These are phyloP conservation scores for Boletellus emodensis DNA, from an alignment of 768 basidiomycete species.

Conservation along the genomic window DNA sequence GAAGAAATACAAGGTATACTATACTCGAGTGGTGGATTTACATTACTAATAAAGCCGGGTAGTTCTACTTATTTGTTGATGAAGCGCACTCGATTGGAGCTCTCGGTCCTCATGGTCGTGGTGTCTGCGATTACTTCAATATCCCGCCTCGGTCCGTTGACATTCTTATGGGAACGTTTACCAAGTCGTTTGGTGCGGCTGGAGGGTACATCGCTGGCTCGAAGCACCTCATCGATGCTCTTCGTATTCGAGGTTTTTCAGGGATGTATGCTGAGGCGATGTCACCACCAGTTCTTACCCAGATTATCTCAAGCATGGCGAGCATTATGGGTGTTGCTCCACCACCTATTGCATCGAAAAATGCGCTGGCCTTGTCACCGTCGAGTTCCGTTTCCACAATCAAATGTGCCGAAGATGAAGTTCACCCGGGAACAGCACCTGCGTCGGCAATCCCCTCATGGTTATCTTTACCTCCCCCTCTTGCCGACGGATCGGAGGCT, in stretches of 20 bases:
- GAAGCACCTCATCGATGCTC: conserved; percentile 73
- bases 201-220: conserved; percentile 93
- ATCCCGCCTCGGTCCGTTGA: conserved; percentile 79
- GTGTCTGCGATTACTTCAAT: conserved; percentile 91
- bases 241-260: conserved; percentile 79
- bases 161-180: conserved; percentile 98
- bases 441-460: conserved; percentile 65
- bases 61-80: conserved; percentile 96
- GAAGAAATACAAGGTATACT: conserved; percentile 83
- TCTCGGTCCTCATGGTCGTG: conserved; percentile 90
- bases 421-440: conserved; percentile 69
- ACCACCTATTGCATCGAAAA: conserved; percentile 30
- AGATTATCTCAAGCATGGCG: conserved; percentile 88
- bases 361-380: conserved; percentile 25
- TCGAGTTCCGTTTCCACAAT: conserved; percentile 28
- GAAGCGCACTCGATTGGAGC: conserved; percentile 98
- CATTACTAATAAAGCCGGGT: neutral
- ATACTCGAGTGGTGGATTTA: conserved; percentile 11
- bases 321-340: conserved; percentile 88
- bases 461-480: conserved; percentile 66
- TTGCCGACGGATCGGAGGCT: conserved; percentile 85
- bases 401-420: conserved; percentile 38
- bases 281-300: conserved; percentile 85
- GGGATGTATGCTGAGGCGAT: conserved; percentile 88
- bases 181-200: conserved; percentile 89